Evolutionary conservation across 2,329 filamentous ascomycete genomes (phyloP).

Genomic region (Pseudocercospora cruenta): DNA sequence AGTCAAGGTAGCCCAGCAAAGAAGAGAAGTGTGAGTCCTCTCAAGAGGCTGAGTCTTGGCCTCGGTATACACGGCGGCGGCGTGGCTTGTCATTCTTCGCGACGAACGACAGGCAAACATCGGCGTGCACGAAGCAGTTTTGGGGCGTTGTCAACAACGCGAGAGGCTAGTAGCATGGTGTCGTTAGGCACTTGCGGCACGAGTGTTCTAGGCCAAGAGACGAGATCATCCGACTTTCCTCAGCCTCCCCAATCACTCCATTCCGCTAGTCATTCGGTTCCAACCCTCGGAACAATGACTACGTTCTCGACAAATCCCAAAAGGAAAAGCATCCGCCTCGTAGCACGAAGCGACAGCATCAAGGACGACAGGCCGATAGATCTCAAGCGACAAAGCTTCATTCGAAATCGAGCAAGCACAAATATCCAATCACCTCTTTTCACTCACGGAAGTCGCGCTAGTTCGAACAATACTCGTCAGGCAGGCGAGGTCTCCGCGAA

Average conservation of each 20-base stretch:
- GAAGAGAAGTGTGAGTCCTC: slow-evolving; percentile 15
- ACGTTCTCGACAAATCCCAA: slow-evolving; percentile 35
- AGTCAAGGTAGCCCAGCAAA: slow-evolving; percentile 34
- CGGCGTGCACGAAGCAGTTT: slow-evolving; percentile 29
- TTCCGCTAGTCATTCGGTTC: slow-evolving; percentile 33
- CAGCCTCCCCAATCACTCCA: slow-evolving; percentile 33
- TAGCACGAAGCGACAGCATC: slow-evolving; percentile 42
- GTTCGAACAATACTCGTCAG: slow-evolving; percentile 22
- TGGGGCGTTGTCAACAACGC: slow-evolving; percentile 32
- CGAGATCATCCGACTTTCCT: slow-evolving; percentile 44
- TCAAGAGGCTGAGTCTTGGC: slow-evolving; percentile 32
- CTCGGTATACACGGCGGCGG: slow-evolving; percentile 32
- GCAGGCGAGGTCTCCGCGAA: slow-evolving; percentile 26
- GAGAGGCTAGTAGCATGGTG: slow-evolving; percentile 41
- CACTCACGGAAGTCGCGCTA: slow-evolving; percentile 36
- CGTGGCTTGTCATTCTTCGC: slow-evolving; percentile 37
- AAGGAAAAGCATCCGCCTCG: slow-evolving; percentile 45
- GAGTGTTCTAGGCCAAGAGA: slow-evolving; percentile 42
- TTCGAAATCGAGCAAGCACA: slow-evolving; percentile 45
- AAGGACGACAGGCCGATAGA: slow-evolving; percentile 43
- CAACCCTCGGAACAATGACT: slow-evolving; percentile 32
- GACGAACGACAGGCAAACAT: slow-evolving; percentile 24
- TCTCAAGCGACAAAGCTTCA: slow-evolving; percentile 48
- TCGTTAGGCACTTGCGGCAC: slow-evolving; percentile 46
- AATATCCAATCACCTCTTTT: slow-evolving; percentile 46